Evolutionary conservation across 169 alveolate genomes (phyloP), one percentile per base, ranked within the genome.

Genomic region (Cryptosporidium sp.): DNA sequence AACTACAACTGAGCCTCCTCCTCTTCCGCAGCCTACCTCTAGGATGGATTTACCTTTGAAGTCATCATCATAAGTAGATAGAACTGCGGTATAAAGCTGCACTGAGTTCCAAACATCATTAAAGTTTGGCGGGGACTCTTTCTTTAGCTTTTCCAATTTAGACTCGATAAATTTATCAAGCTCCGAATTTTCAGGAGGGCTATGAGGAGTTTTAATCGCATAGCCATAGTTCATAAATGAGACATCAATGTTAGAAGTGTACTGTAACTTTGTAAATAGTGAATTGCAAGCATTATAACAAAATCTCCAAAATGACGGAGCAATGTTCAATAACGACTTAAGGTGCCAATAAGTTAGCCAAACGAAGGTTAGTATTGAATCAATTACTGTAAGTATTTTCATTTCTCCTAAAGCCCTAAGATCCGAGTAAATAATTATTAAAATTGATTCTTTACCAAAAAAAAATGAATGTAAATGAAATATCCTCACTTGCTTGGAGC

Each of bases 21-120:
- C 89, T 60, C 89, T 80, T 1, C 89, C 89, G 45, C 89, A 80
- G 10, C 89, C 89, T 9, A 80, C 89, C 16, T 80, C 89, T 33
- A 80, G 14, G 12, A 80, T 60, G 14, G 89, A 80, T 33, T 80
- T 80, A 7, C 75, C 75, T 29, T 80, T 80, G 10, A 80, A 51
- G 26, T 80, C 80, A 16, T 61, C 80, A 61, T 80, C 89, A 45
- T 80, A 80, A n/a, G 80, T 62, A 33, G 89, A 80, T 23, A 80
- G 39, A n/a, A 80, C 75, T 14, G 89, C 89, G 14, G 75, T 39
- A 44, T 80, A 80, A 10, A 80, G 75, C 31, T 80, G 89, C 6
- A 80, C 89, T 35, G 89, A 80, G 70, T 80, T 80, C 89, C 89
- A 80, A 44, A 80, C 89, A 26, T 80, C 80, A 8, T 51, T 80